These are phyloP conservation scores for Geosmithia putterillii DNA, from an alignment of 2,329 filamentous ascomycete genomes.

Conservation along the genomic window DNA sequence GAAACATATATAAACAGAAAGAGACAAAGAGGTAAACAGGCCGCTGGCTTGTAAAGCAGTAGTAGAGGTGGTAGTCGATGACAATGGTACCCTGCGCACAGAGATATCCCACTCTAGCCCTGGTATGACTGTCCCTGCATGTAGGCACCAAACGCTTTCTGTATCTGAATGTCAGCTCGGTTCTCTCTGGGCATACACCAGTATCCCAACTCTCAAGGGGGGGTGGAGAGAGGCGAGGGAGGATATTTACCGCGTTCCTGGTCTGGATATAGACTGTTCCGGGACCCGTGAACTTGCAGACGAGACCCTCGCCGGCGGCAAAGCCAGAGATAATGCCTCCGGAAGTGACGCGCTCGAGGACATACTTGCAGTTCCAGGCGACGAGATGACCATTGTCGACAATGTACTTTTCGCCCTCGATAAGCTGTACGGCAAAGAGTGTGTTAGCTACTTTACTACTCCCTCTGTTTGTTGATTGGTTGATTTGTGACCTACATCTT, in stretches of 20 bases:
- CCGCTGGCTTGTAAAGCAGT: neutral
- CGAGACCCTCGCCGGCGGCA: conserved; percentile 72
- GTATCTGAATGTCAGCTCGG: conserved; percentile 1
- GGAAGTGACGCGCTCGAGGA: conserved; percentile 78
- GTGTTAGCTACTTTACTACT: no score
- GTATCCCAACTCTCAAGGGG: neutral
- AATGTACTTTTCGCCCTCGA: conserved; percentile 72
- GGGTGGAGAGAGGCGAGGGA: neutral
- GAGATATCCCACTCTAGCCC: conserved; percentile 7
- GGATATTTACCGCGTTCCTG: conserved; percentile 56
- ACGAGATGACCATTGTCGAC: conserved; percentile 59
- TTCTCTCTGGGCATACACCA: neutral
- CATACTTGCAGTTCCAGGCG: conserved; percentile 93
- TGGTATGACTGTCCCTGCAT: conserved; percentile 33
- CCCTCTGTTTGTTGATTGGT: neutral
- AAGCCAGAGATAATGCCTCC: conserved; percentile 88
- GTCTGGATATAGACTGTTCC: conserved; percentile 91
- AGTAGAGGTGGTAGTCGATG: no score
- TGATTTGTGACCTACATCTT: conserved; percentile 55
- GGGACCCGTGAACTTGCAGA: conserved; percentile 88
- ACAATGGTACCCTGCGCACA: neutral
- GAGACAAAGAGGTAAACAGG: no score
- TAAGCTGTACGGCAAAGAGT: conserved; percentile 26
- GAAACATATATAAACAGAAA: neutral
- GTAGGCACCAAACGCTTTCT: conserved; percentile 41